Evolutionary conservation across 1,139 yeast species (phyloP).

Genomic region (Candida glucosophila): DNA sequence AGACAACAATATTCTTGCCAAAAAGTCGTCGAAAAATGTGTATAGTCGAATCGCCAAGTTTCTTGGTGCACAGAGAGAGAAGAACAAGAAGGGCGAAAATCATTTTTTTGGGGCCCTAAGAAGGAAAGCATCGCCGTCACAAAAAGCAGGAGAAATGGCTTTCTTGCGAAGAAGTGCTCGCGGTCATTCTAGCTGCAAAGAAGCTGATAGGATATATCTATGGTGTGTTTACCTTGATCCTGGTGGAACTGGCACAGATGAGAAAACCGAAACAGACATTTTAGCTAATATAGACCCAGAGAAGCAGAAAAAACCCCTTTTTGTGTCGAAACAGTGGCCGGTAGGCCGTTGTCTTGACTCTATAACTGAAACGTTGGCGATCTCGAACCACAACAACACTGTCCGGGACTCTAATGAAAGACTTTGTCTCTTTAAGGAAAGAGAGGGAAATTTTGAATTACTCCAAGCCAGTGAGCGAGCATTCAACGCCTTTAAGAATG

Average conservation of each 20-base stretch:
- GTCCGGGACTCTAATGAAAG: constrained; percentile 34
- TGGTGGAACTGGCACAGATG: constrained; percentile 13
- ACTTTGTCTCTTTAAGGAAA: constrained; percentile 36
- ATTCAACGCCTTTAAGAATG: constrained; percentile 31
- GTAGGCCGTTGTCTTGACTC: constrained; percentile 73
- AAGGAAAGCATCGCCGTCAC: constrained; percentile 1
- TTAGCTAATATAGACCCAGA: constrained; percentile 18
- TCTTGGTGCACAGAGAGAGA: constrained; percentile 23
- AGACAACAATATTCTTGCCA: constrained; percentile 15
- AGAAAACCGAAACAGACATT: constrained; percentile 11
- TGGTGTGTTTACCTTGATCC: constrained; percentile 46
- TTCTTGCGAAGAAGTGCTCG: constrained; percentile 44
- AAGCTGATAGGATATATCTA: constrained; percentile 51
- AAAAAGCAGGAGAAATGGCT: constrained; percentile 17
- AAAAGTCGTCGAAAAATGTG: constrained; percentile 20
- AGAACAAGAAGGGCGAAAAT: constrained; percentile 6
- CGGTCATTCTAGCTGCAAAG: constrained; percentile 58
- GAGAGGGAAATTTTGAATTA: constrained; percentile 18
- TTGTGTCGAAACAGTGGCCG: constrained; percentile 57
- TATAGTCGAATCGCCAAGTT: constrained; percentile 30
- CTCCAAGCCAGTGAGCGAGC: constrained; percentile 34
- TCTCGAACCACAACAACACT: constrained; percentile 50
- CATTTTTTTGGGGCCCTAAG: constrained; percentile 7
- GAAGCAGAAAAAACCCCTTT: constrained; percentile 32
- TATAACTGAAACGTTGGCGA: constrained; percentile 44